phyloP scores from a whole-genome alignment of 2,329 filamentous ascomycete genomes.

The Alternaria consortialis region DNA sequence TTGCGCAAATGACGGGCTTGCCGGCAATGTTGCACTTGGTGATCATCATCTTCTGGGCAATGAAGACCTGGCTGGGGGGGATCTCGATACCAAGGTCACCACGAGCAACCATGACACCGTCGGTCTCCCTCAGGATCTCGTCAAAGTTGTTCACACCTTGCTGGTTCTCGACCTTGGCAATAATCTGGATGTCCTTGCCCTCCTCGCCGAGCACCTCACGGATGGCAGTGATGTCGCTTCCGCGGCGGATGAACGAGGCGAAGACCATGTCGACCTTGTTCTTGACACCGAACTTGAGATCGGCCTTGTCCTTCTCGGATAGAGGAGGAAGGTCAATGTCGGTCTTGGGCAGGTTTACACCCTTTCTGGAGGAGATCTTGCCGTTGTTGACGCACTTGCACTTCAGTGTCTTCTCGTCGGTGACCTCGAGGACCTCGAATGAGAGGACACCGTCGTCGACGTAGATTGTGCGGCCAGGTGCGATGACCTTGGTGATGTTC shows the following conservation, averaged over 20 bases:
- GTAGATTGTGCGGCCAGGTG: conserved; percentile 91
- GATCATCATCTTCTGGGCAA: conserved; percentile 99
- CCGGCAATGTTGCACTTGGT: conserved; percentile 99
- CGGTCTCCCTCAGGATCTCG: conserved; percentile 93
- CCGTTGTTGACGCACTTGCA: conserved; percentile 94
- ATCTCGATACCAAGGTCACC: conserved; percentile 99
- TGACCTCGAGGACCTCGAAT: conserved; percentile 88
- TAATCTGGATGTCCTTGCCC: conserved; percentile 97
- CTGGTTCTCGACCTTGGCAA: conserved; percentile 99
- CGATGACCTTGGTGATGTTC: conserved; percentile 99
- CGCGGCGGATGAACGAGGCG: conserved; percentile 95
- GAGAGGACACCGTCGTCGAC: conserved; percentile 98
- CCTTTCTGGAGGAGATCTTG: conserved; percentile 98
- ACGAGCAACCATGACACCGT: conserved; percentile 99
- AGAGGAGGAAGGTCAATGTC: conserved; percentile 97
- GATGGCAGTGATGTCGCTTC: conserved; percentile 91
- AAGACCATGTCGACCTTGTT: conserved; percentile 99
- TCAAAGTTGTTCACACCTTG: conserved; percentile 99
- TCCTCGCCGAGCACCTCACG: conserved; percentile 89
- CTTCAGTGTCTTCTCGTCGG: conserved; percentile 88
- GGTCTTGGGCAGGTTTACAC: conserved; percentile 98
- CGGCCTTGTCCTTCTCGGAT: conserved; percentile 96
- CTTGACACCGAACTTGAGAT: conserved; percentile 95
- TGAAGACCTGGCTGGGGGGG: conserved; percentile 96
- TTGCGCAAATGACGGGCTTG: conserved; percentile 98